phyloP scores from a whole-genome alignment of 305 asterid genomes.

The Plantago rigida region DNA sequence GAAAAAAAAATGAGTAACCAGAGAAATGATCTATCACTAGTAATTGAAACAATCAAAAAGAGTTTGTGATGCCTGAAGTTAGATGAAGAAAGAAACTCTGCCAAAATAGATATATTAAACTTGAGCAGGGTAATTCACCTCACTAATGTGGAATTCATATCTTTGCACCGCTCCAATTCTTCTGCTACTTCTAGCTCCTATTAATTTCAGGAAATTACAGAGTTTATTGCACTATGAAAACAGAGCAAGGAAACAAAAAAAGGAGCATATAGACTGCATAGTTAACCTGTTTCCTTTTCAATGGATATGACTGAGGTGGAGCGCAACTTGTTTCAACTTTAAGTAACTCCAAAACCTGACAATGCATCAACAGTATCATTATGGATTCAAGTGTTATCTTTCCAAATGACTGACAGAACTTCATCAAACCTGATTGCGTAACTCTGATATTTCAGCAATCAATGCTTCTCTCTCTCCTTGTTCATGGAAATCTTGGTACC shows the following conservation, averaged over 20 bases:
- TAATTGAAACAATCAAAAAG: too few species aligned
- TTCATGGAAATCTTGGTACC: slow-evolving; percentile 45
- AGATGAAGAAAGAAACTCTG: too few species aligned
- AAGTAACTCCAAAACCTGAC: slow-evolving; percentile 37
- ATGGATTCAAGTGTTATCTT: slow-evolving; percentile 5
- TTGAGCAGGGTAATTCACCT: slow-evolving; percentile 32
- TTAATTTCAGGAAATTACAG: slow-evolving; percentile 15
- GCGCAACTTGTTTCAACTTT: slow-evolving; percentile 27
- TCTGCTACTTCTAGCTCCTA: slow-evolving; percentile 38
- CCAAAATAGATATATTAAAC: not conserved
- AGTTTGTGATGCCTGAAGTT: too few species aligned
- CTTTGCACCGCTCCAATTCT: slow-evolving; percentile 37
- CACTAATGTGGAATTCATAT: slow-evolving; percentile 41
- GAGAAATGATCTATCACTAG: too few species aligned
- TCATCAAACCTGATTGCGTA: slow-evolving; percentile 46
- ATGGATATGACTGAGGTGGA: slow-evolving; percentile 25
- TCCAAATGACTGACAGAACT: too few species aligned
- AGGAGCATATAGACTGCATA: not conserved
- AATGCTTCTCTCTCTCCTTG: slow-evolving; percentile 46
- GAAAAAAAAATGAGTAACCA: too few species aligned
- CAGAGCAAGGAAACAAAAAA: not conserved
- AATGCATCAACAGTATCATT: slow-evolving; percentile 23
- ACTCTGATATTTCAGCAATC: slow-evolving; percentile 44
- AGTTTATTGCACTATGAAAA: slow-evolving; percentile 2
- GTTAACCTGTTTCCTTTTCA: slow-evolving; percentile 34